These are phyloP conservation scores for Sclerotinia minor DNA, from an alignment of 2,329 filamentous ascomycete genomes.

Conservation along the genomic window DNA sequence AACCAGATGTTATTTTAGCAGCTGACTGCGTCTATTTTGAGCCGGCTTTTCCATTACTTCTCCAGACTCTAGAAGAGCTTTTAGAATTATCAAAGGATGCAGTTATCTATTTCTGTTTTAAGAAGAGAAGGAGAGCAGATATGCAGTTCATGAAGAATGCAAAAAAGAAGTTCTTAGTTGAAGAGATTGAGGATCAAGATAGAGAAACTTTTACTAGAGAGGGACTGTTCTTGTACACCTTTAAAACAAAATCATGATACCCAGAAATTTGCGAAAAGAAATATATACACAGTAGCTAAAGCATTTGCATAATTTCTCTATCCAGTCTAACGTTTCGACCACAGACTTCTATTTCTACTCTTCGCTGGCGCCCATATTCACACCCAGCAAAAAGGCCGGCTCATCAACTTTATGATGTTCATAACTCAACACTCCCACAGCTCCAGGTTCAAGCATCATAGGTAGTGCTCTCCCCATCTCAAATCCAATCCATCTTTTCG, in stretches of 20 bases:
- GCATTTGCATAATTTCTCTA: background rate
- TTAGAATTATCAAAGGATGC: constrained; percentile 68
- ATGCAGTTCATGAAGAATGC: constrained; percentile 72
- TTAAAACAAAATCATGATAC: constrained; percentile 47
- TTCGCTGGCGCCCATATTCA: constrained; percentile 38
- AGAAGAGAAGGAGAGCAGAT: constrained; percentile 82
- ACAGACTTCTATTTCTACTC: background rate
- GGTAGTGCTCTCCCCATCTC: constrained; percentile 40
- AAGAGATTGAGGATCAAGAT: constrained; percentile 63
- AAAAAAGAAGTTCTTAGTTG: constrained; percentile 64
- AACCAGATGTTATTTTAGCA: constrained; percentile 82
- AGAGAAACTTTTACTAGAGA: constrained; percentile 57
- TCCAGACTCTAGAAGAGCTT: constrained; percentile 74
- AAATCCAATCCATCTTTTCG: constrained; percentile 55
- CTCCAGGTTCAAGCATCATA: constrained; percentile 45
- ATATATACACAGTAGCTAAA: background rate
- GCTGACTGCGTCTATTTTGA: constrained; percentile 98
- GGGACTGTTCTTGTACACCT: constrained; percentile 61
- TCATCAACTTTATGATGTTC: constrained; percentile 44
- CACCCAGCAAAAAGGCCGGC: constrained; percentile 43
- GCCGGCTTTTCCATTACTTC: constrained; percentile 85
- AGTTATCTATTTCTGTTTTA: constrained; percentile 83
- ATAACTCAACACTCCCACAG: constrained; percentile 44
- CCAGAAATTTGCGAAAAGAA: background rate
- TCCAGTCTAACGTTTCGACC: background rate